Conservation (phyloP, 352 stramenopile genomes). For the Phytopythium boreale region DNA sequence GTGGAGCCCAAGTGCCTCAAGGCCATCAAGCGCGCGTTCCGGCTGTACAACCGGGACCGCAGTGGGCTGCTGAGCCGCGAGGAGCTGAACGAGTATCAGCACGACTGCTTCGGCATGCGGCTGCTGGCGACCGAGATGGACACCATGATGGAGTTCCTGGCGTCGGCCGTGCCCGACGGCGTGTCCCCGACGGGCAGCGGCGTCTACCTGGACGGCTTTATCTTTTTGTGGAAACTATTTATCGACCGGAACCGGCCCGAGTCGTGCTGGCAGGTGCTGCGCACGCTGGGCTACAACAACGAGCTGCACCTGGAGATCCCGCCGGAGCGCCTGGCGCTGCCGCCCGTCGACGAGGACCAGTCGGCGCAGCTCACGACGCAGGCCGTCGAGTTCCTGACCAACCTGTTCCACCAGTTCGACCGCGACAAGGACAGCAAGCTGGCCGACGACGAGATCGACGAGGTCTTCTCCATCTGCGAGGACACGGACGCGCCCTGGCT, state of each 20-base stretch:
- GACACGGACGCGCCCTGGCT: constrained; percentile 66
- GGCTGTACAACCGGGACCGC: constrained; percentile 79
- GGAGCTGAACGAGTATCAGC: constrained; percentile 88
- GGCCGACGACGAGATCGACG: constrained; percentile 57
- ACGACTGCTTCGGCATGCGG: constrained; percentile 84
- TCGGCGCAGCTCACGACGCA: constrained; percentile 72
- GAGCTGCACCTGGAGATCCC: constrained; percentile 77
- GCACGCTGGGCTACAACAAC: constrained; percentile 81
- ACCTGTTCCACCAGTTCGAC: constrained; percentile 82
- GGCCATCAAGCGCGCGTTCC: constrained; percentile 86
- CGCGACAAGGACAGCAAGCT: constrained; percentile 79
- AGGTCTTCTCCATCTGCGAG: constrained; percentile 84
- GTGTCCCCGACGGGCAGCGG: constrained; percentile 64
- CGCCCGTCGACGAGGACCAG: constrained; percentile 62
- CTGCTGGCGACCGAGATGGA: constrained; percentile 82
- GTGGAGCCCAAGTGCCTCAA: constrained; percentile 80
- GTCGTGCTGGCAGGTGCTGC: constrained; percentile 85
- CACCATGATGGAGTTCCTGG: constrained; percentile 82
- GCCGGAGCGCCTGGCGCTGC: constrained; percentile 50
- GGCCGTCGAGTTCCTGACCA: constrained; percentile 67
- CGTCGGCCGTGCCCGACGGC: constrained; percentile 55
- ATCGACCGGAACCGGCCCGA: constrained; percentile 88
- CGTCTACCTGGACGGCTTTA: constrained; percentile 76
- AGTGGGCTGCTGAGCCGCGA: constrained; percentile 79
- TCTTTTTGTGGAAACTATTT: constrained; percentile 85